Evolutionary conservation across 768 basidiomycete species (phyloP).

Genomic region (Naganishia kalamii): DNA sequence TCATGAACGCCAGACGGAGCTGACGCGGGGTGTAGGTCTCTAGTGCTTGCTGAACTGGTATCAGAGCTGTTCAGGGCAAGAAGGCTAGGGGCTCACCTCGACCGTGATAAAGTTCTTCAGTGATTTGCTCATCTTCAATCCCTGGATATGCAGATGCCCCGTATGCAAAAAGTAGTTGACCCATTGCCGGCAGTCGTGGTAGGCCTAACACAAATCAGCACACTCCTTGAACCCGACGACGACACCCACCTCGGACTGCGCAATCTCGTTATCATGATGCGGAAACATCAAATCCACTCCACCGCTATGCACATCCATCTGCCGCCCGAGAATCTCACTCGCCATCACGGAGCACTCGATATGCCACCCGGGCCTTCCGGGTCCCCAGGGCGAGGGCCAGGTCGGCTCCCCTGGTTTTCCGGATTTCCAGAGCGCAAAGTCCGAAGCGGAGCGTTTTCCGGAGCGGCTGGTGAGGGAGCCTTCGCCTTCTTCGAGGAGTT

Average conservation of each 20-base stretch:
- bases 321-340: constrained; percentile 74
- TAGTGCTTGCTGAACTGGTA: constrained; percentile 65
- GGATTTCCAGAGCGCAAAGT: constrained; percentile 97
- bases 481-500: constrained; percentile 84
- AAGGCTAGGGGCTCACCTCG: constrained; percentile 34
- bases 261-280: constrained; percentile 98
- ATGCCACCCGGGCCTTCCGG: constrained; percentile 96
- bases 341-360: constrained; percentile 99
- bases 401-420: constrained; percentile 93
- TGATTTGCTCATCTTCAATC: constrained; percentile 98
- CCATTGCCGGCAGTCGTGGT: constrained; percentile 85
- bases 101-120: constrained; percentile 99
- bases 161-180: constrained; percentile 99
- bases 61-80: not conserved
- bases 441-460: constrained; percentile 72
- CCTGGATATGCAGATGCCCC: constrained; percentile 95
- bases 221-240: not conserved
- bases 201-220: constrained; percentile 58
- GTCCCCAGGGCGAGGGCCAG: constrained; percentile 95
- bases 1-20: constrained; percentile 81
- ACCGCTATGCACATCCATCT: constrained; percentile 96
- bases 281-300: constrained; percentile 97
- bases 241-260: constrained; percentile 73
- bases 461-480: constrained; percentile 60
- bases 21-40: constrained; percentile 76